These are phyloP conservation scores for Auxenochlorella pyrenoidosa DNA, from an alignment of 139 green algal genomes.

Conservation along the genomic window DNA sequence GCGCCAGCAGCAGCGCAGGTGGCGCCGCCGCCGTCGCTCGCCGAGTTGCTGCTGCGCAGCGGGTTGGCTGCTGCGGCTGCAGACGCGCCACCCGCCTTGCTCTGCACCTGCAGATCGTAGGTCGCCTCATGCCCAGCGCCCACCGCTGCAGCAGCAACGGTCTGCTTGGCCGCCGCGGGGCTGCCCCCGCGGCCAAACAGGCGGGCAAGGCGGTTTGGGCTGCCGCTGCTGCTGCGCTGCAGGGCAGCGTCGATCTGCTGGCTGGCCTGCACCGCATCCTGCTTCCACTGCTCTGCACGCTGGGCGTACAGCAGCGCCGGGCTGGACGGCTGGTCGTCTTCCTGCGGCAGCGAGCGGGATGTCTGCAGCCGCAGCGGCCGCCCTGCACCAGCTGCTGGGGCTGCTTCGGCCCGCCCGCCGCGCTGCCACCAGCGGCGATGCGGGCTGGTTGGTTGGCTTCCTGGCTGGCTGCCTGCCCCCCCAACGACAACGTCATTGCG, in stretches of 20 bases:
- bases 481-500: not conserved
- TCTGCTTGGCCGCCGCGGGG: not conserved
- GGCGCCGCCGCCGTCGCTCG: not conserved
- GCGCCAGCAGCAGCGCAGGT: not conserved
- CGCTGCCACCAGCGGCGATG: not conserved
- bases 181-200: not conserved
- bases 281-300: not conserved
- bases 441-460: not conserved
- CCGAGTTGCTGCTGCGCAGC: constrained; percentile 26
- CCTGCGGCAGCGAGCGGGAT: not conserved
- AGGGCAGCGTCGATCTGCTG: constrained; percentile 1
- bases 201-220: not conserved
- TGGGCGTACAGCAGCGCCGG: constrained; percentile 5
- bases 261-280: not conserved
- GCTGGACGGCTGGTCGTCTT: not conserved
- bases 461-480: not conserved
- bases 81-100: not conserved
- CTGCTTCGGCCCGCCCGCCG: not conserved
- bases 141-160: not conserved
- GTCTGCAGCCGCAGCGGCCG: not conserved
- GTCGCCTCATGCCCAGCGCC: not conserved
- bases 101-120: not conserved
- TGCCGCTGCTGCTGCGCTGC: not conserved
- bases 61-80: not conserved
- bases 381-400: not conserved